phyloP scores from a whole-genome alignment of 805 yeast species.

The Yamadazyma insecticola region DNA sequence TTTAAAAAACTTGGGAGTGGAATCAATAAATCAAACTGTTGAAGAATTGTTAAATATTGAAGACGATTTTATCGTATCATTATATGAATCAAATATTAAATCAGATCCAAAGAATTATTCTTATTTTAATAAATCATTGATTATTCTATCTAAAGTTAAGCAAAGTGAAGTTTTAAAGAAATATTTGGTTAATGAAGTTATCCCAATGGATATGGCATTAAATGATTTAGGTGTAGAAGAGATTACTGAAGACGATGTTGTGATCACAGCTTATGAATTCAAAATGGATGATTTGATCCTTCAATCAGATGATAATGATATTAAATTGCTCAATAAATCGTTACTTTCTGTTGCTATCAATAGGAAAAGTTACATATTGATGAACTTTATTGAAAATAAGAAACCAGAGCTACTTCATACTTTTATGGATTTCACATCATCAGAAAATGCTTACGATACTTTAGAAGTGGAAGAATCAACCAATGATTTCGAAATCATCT shows the following conservation, averaged over 20 bases:
- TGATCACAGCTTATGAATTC: conserved; percentile 69
- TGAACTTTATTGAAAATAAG: conserved; percentile 48
- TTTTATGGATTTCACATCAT: conserved; percentile 4
- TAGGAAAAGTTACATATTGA: conserved; percentile 53
- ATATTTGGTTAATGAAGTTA: conserved; percentile 25
- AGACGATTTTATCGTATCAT: conserved; percentile 30
- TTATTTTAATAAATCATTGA: conserved; percentile 28
- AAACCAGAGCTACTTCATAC: conserved; percentile 28
- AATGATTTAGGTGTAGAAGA: conserved; percentile 37
- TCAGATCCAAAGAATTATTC: conserved; percentile 33
- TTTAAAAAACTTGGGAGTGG: conserved; percentile 28
- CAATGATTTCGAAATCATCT: conserved; percentile 52
- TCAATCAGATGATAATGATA: conserved; percentile 21
- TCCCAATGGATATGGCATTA: conserved; percentile 31
- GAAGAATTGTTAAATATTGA: conserved; percentile 15
- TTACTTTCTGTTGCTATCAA: conserved; percentile 56
- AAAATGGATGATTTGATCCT: conserved; percentile 47
- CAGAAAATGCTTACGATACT: conserved; percentile 36
- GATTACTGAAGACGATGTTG: conserved; percentile 54
- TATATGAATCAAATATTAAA: conserved; percentile 26
- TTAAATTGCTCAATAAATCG: conserved; percentile 46
- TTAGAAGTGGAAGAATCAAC: conserved; percentile 50
- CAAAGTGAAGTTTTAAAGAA: conserved; percentile 16
- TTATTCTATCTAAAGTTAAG: conserved; percentile 22
- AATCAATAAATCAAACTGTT: conserved; percentile 4